Evolutionary conservation across 805 yeast species (phyloP).

Genomic region (Suhomyces sp.): DNA sequence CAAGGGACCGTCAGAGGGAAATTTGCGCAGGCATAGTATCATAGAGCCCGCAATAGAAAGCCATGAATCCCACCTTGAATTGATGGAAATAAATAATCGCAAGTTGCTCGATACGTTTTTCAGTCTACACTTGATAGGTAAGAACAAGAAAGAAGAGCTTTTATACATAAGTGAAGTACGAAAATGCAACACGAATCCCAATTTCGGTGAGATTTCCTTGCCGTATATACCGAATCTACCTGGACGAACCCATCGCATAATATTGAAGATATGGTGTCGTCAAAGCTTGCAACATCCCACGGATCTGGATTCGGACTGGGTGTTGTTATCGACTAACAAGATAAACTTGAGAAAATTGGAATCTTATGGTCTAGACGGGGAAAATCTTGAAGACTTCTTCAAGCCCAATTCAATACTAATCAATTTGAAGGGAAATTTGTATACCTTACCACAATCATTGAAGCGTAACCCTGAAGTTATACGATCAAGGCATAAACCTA

Average conservation of each 20-base stretch:
- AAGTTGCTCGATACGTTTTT: conserved; percentile 24
- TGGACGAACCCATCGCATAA: conserved; percentile 6
- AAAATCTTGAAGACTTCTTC: conserved; percentile 13
- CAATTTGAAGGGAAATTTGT: conserved; percentile 18
- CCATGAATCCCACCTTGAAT: conserved; percentile 7
- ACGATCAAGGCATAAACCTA: not conserved
- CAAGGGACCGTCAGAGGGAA: not conserved
- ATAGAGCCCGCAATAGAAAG: conserved; percentile 3
- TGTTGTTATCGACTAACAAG: conserved; percentile 13
- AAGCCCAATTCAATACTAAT: conserved; percentile 20
- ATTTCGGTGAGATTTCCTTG: conserved; percentile 25
- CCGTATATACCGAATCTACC: conserved; percentile 14
- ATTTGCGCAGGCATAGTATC: not conserved
- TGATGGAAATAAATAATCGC: conserved; percentile 12
- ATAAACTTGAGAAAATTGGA: conserved; percentile 17
- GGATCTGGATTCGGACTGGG: conserved; percentile 16
- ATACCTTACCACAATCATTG: conserved; percentile 14
- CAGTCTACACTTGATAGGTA: conserved; percentile 19
- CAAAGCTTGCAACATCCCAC: not conserved
- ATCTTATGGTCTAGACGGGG: conserved; percentile 8
- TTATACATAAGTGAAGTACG: conserved; percentile 34
- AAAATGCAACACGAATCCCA: conserved; percentile 18
- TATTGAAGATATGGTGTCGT: conserved; percentile 20
- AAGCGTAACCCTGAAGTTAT: conserved; percentile 1
- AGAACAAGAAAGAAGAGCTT: conserved; percentile 11